Evolutionary conservation across 1,284 basidiomycete species (phyloP).

Genomic region (Melampsora americana): DNA sequence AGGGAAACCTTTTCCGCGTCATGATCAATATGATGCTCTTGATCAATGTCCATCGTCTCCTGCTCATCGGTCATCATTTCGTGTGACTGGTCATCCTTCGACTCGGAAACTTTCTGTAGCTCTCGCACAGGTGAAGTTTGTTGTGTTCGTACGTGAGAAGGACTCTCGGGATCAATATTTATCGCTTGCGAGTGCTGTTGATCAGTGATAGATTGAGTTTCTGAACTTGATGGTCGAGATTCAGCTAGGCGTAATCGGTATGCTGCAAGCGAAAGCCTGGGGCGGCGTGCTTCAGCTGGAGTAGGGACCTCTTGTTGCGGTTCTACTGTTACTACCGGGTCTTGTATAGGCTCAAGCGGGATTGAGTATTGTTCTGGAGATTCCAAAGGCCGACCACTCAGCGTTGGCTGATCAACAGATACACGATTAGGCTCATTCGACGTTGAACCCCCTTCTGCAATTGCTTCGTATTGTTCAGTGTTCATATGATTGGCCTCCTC

Average conservation of each 20-base stretch:
- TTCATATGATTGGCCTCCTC: neutral
- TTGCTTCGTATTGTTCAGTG: neutral
- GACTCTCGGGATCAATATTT: neutral
- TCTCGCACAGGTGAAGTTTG: neutral
- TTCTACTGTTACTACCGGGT: neutral
- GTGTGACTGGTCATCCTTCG: neutral
- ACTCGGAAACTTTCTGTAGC: neutral
- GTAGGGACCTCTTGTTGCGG: neutral
- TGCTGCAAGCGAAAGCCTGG: slow-evolving; percentile 27
- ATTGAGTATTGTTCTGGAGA: neutral
- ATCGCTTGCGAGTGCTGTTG: neutral
- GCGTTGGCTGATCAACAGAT: no score
- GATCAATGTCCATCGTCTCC: neutral
- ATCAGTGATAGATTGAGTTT: slow-evolving; percentile 19
- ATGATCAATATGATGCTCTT: neutral
- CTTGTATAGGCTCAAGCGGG: neutral
- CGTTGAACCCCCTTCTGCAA: no score
- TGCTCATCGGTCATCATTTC: neutral
- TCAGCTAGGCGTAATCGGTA: slow-evolving; percentile 24
- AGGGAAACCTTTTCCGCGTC: neutral
- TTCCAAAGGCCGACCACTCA: neutral
- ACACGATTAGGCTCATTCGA: no score
- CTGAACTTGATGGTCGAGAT: slow-evolving; percentile 18
- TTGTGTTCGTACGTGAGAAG: neutral
- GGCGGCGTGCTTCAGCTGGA: slow-evolving; percentile 3